phyloP scores from a whole-genome alignment of 1,139 yeast species.

The Saccharomyces pastorianus region DNA sequence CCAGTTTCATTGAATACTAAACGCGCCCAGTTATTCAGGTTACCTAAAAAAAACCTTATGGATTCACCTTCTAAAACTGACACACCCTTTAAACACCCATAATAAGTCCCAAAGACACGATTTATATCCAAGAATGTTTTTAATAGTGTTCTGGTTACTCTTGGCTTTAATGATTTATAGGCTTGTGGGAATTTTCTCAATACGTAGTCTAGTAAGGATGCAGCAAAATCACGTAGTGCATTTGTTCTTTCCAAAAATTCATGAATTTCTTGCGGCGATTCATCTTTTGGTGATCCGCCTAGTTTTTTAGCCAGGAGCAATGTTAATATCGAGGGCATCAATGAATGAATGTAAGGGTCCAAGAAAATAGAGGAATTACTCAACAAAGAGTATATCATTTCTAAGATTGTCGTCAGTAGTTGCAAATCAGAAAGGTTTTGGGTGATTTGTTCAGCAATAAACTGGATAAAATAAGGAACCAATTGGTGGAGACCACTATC shows the following conservation, averaged over 20 bases:
- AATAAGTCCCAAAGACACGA: slow-evolving; percentile 80
- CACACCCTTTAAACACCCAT: slow-evolving; percentile 84
- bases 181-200: slow-evolving; percentile 74
- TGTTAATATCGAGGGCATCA: slow-evolving; percentile 92
- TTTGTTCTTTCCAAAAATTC: slow-evolving; percentile 36
- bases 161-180: slow-evolving; percentile 82
- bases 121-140: slow-evolving; percentile 77
- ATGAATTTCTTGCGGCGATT: slow-evolving; percentile 11
- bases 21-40: slow-evolving; percentile 70
- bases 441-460: slow-evolving; percentile 91
- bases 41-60: slow-evolving; percentile 76
- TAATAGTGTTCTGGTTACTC: slow-evolving; percentile 85
- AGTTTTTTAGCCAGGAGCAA: slow-evolving; percentile 79
- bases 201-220: slow-evolving; percentile 70
- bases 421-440: slow-evolving; percentile 72
- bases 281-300: slow-evolving; percentile 43
- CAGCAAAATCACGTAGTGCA: slow-evolving; percentile 81
- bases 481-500: slow-evolving; percentile 97
- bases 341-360: slow-evolving; percentile 93
- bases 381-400: slow-evolving; percentile 76
- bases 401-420: slow-evolving; percentile 75
- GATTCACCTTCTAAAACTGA: slow-evolving; percentile 83
- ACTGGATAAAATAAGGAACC: slow-evolving; percentile 92
- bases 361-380: slow-evolving; percentile 80
- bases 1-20: slow-evolving; percentile 39